phyloP scores from a whole-genome alignment of 495 filamentous ascomycete species.

The Neurospora terricola region DNA sequence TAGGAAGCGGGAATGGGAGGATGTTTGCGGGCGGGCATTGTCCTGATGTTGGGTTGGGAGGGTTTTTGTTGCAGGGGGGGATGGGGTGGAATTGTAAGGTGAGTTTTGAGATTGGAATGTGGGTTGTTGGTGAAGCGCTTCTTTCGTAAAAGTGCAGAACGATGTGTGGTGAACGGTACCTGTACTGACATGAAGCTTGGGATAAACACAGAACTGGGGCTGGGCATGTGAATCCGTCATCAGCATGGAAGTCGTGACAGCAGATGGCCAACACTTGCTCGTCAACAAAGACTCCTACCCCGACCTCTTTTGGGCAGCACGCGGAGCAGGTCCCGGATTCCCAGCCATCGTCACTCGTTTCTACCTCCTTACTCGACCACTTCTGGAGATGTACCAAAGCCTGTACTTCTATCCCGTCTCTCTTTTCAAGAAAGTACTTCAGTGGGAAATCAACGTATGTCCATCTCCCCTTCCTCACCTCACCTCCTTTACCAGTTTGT shows the following conservation, averaged over 20 bases:
- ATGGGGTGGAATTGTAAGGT: conserved; percentile 46
- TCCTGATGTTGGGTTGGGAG: conserved; percentile 46
- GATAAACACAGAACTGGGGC: conserved; percentile 32
- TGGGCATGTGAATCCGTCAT: conserved; percentile 43
- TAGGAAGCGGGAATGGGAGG: conserved; percentile 22
- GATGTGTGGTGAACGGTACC: neutral
- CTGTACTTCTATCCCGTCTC: conserved; percentile 35
- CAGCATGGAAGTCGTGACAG: conserved; percentile 41
- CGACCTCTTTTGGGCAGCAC: conserved; percentile 42
- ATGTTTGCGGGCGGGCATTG: conserved; percentile 47
- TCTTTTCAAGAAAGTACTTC: conserved; percentile 30
- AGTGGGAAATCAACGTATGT: conserved; percentile 31
- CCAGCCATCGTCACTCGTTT: conserved; percentile 41
- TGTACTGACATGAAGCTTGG: neutral
- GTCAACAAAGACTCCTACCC: conserved; percentile 31
- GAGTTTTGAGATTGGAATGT: conserved; percentile 11
- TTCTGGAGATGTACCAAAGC: conserved; percentile 28
- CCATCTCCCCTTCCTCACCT: neutral
- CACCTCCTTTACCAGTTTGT: neutral
- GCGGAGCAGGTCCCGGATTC: conserved; percentile 43
- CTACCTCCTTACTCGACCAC: conserved; percentile 28
- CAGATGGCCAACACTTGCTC: conserved; percentile 26
- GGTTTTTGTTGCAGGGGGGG: conserved; percentile 45
- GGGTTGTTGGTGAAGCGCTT: neutral
- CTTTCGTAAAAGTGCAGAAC: no score